Percentiles rank a stretch among this genome's conserved stretches.
Evolutionary conservation across 2,329 filamentous ascomycete species (phyloP).

Genomic region (Chaetothyriales sp.): DNA sequence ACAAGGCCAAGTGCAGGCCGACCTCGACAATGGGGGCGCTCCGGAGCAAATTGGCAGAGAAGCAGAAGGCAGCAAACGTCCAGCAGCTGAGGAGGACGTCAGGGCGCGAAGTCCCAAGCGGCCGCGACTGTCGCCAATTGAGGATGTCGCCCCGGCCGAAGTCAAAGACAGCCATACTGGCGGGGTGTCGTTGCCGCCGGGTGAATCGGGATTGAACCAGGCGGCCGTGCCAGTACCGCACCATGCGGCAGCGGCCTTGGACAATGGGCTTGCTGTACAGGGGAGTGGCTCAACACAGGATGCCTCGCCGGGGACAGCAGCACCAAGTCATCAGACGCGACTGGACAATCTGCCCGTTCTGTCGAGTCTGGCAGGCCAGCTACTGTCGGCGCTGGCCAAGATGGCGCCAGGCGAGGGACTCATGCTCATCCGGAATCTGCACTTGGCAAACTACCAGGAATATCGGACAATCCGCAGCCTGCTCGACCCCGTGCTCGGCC

Average conservation of each 20-base stretch:
- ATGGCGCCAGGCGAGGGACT: conserved; percentile 31
- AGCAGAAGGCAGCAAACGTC: background rate
- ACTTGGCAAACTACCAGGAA: conserved; percentile 45
- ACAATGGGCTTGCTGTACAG: background rate
- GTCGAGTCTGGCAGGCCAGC: conserved; percentile 41
- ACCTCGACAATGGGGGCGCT: background rate
- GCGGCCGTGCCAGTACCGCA: background rate
- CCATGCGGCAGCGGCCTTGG: background rate
- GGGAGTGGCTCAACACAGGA: background rate
- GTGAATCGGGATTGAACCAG: background rate
- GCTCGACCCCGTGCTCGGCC: conserved; percentile 50
- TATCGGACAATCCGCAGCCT: conserved; percentile 48
- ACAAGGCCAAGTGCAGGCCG: background rate
- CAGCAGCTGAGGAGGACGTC: conserved; percentile 2
- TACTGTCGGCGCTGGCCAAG: conserved; percentile 6
- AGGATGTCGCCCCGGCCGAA: conserved; percentile 22
- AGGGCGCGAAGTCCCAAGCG: conserved; percentile 15
- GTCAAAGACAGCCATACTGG: background rate
- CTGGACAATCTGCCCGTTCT: conserved; percentile 48
- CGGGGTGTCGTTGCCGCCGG: background rate
- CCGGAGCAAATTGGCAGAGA: background rate
- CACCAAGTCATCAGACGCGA: conserved; percentile 26
- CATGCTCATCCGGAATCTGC: conserved; percentile 41
- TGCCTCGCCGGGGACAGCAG: background rate
- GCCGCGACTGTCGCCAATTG: conserved; percentile 21